Conservation (phyloP, 495 filamentous ascomycete genomes). For the Aspergillus coremiiformis region DNA sequence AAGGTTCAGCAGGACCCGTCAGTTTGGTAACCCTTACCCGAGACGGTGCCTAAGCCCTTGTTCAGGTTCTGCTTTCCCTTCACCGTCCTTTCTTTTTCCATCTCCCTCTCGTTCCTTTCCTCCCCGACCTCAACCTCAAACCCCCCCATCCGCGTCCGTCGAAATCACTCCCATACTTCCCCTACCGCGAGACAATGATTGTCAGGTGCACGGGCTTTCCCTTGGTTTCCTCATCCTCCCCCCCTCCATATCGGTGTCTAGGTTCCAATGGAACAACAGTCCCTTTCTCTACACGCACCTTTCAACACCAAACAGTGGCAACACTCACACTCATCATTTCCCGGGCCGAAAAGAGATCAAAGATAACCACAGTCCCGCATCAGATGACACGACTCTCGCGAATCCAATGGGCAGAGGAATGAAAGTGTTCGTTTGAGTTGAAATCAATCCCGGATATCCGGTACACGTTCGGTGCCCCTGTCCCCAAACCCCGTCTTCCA, state of each 20-base stretch:
- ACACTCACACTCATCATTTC: not conserved
- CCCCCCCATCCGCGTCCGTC: slow-evolving; percentile 39
- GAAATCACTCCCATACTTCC: not conserved
- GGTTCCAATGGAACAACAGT: not conserved
- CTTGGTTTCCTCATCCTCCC: not conserved
- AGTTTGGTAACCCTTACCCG: slow-evolving; percentile 14
- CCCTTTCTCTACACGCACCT: not conserved
- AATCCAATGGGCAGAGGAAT: not conserved
- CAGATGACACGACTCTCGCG: not conserved
- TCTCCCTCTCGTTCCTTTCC: slow-evolving; percentile 7
- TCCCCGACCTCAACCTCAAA: too few relatives aligned
- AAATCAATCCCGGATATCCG: too few relatives aligned
- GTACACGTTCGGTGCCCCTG: not conserved
- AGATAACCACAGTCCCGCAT: not conserved
- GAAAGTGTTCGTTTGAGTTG: too few relatives aligned
- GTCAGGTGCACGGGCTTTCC: too few relatives aligned
- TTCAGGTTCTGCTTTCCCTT: too few relatives aligned
- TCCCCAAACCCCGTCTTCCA: not conserved
- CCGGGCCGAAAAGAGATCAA: too few relatives aligned
- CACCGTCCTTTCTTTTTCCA: slow-evolving; percentile 8
- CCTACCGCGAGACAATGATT: too few relatives aligned
- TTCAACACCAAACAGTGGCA: not conserved
- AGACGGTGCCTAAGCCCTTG: slow-evolving; percentile 12
- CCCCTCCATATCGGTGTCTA: not conserved
- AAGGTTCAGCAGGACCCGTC: slow-evolving; percentile 12